Evolutionary conservation across 257 asterid genomes (phyloP), one percentile per base, ranked within the genome.

Genomic region (Pogostemon cablin): DNA sequence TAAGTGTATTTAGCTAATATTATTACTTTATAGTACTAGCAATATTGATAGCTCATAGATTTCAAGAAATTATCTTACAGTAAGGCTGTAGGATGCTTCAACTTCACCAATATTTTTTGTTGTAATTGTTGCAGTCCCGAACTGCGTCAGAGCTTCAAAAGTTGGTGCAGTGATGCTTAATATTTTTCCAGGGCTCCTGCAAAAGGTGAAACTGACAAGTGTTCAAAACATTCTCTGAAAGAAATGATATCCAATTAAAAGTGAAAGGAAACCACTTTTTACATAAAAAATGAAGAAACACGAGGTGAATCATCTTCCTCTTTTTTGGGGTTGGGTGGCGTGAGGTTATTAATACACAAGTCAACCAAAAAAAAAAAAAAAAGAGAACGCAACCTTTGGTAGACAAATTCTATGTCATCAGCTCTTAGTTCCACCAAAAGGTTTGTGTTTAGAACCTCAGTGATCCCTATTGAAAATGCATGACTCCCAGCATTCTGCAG

Each of bases 31-130:
- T 65, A 56, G 25, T 48, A 47, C n/a, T 38, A 39, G 11, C 17
- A 3, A 71, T 74, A 12, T 60, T 32, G 4, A 63, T 6, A 66
- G 43, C 38, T 61, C 17, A 15, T 15, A 15, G 17, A 15, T 15
- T 44, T 62, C 11, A 59, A 56, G 72, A 52, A 72, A 37, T 12
- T 46, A 50, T 74, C 76, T 62, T 84, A 95, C 99, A 65, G 99
- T 91, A 53, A 95, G 92, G 84, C 98, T 95, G 77, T 95, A 95
- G 58, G 99, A 95, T n/a, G 99, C 98, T 87, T 95, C 99, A 48
- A 95, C 82, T 75, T 88, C 91, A 37, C 99, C 98, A 65, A 86
- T 67, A 78, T 95, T 95, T 79, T 85, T 84, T 4, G 98, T 91
- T 61, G 96, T 84, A 79, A 95, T 88, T 67, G 85, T 88, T 76